Evolutionary conservation across 2,329 filamentous ascomycete species (phyloP).

Genomic region (Trichoderma afroharzianum): DNA sequence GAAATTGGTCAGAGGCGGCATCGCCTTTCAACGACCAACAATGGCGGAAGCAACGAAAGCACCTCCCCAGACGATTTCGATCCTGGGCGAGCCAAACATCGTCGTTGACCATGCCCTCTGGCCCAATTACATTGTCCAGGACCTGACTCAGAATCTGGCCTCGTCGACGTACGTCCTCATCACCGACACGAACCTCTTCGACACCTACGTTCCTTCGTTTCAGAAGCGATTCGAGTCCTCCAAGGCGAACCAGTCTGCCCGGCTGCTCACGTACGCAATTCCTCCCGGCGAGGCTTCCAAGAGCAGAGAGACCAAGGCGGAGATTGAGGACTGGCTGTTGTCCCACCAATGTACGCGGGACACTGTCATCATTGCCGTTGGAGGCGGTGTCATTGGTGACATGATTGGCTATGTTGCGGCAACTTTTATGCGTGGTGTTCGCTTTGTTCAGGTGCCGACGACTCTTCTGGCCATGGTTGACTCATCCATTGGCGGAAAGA

Average conservation of each 20-base stretch:
- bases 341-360: constrained; percentile 89
- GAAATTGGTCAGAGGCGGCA: constrained; percentile 6
- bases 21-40: not conserved
- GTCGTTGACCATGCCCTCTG: constrained; percentile 89
- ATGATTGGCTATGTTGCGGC: constrained; percentile 97
- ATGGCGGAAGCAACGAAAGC: constrained; percentile 5
- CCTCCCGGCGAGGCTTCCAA: constrained; percentile 93
- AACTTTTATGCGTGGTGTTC: constrained; percentile 96
- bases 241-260: constrained; percentile 39
- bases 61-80: constrained; percentile 53
- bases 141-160: constrained; percentile 71
- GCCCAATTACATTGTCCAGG: constrained; percentile 74
- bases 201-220: constrained; percentile 78
- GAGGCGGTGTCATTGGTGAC: constrained; percentile 95
- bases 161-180: constrained; percentile 95
- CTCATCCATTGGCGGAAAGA: constrained; percentile 97
- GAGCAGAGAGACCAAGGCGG: constrained; percentile 85
- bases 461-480: constrained; percentile 96
- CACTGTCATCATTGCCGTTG: constrained; percentile 89
- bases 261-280: constrained; percentile 81
- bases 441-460: constrained; percentile 94
- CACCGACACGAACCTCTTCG: constrained; percentile 87
- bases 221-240: constrained; percentile 38
- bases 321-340: constrained; percentile 97
- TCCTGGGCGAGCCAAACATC: constrained; percentile 86